Evolutionary conservation across 73 alveolate genomes (phyloP).

Genomic region (Uronychia binucleata): DNA sequence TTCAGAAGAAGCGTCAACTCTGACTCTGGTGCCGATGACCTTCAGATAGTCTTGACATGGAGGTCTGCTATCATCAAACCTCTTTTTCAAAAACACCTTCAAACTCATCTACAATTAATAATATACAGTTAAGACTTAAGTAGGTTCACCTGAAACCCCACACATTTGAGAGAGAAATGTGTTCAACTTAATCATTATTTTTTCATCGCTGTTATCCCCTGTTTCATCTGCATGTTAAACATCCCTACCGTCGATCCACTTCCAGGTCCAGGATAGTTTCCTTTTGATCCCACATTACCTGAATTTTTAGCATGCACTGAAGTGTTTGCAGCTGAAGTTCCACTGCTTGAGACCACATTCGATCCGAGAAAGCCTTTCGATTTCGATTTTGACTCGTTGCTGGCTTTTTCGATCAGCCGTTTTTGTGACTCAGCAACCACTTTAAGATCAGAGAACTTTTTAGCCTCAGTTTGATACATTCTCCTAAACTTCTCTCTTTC

Average conservation of each 20-base stretch:
- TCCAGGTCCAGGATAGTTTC: too few relatives aligned
- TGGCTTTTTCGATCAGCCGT: background rate
- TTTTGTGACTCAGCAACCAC: constrained; percentile 33
- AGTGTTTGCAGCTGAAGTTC: background rate
- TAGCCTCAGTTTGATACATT: constrained; percentile 23
- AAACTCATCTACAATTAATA: too few relatives aligned
- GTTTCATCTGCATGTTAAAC: too few relatives aligned
- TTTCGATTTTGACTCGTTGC: too few relatives aligned
- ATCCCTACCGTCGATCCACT: too few relatives aligned
- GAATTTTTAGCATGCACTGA: background rate
- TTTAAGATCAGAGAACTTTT: constrained; percentile 8
- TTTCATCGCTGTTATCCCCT: too few relatives aligned
- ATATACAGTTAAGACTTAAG: too few relatives aligned
- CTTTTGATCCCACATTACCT: background rate
- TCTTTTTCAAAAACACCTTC: background rate
- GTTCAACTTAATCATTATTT: too few relatives aligned
- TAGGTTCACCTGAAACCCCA: too few relatives aligned
- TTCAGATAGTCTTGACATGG: background rate
- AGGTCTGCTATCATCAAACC: background rate
- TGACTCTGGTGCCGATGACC: background rate
- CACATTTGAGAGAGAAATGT: too few relatives aligned
- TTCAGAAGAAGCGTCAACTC: background rate
- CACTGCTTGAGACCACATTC: too few relatives aligned
- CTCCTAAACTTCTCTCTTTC: constrained; percentile 22
- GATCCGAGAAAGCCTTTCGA: too few relatives aligned